Base-by-base conservation (phyloP, 2,329 filamentous ascomycete genomes). In the Aspergillus ochraceoroseus region DNA sequence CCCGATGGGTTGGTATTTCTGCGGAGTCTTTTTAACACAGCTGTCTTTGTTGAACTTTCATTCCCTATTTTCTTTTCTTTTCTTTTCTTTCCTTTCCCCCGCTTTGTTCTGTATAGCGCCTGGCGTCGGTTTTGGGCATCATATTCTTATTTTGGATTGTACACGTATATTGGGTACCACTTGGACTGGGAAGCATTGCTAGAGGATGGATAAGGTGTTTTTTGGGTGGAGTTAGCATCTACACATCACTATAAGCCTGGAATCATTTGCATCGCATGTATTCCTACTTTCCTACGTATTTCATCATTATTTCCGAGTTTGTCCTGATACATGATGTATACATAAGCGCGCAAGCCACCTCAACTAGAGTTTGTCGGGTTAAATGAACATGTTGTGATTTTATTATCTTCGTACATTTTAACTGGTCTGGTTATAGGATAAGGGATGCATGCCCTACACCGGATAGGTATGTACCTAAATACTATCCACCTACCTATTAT, bases 1-100 rank as follows among this genome's bases (percentile, higher is more conserved):
- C 49, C 9, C 48, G 59, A 37, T 62, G 59, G 58, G 45, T 60
- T 18, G 57, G 57, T 11, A 40, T 61, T 12, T 57, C 58, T 2
- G 48, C 54, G 7, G 41, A 44, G 17, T 40, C 38, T 20, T 31
- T 41, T 14, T 48, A 33, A 40, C 7, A 14, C 20, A 2, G 13
- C 26, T 18, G 7, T 4, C 30, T 32, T 22, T 7, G 14, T 26
- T 32, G 11, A 26, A n/a, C 12, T 19, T 28, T 30, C n/a, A 13
- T 13, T 25, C 19, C 7, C 18, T 13, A 12, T 37, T 28, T 19
- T 15, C 29, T 15, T 25, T 26, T 23, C 11, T 27, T 37, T 27
- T 37, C 34, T 46, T 15, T 29, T n/a, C n/a, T n/a, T n/a, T n/a
- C n/a, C n/a, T n/a, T n/a, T n/a, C n/a, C n/a, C n/a, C n/a, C n/a